Evolutionary conservation across 2,329 filamentous ascomycete genomes (phyloP).

Genomic region (Ophiostoma triangulosporum): DNA sequence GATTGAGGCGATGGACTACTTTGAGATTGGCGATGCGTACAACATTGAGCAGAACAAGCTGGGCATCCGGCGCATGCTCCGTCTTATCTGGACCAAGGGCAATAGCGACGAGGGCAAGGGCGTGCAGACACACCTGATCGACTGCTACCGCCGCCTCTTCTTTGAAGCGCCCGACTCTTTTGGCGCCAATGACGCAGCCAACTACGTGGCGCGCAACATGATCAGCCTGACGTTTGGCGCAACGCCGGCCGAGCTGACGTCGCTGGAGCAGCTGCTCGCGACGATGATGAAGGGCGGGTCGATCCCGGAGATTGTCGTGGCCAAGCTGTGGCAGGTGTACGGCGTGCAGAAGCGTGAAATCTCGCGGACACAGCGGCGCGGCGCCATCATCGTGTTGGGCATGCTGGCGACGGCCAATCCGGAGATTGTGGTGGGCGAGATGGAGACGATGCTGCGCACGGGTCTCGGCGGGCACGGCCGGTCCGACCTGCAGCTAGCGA

Average conservation of each 20-base stretch:
- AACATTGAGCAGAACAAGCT: constrained; percentile 86
- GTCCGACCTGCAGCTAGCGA: constrained; percentile 74
- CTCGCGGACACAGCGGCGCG: constrained; percentile 76
- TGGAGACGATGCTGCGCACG: constrained; percentile 85
- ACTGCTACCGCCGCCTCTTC: constrained; percentile 90
- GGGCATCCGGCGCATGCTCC: constrained; percentile 89
- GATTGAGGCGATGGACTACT: constrained; percentile 98
- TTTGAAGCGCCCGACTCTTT: constrained; percentile 90
- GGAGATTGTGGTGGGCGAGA: constrained; percentile 85
- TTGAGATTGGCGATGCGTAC: constrained; percentile 89
- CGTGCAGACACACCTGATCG: constrained; percentile 89
- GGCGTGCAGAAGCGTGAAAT: constrained; percentile 88
- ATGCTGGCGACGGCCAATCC: constrained; percentile 92
- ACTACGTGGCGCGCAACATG: constrained; percentile 96
- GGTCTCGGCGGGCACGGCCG: constrained; percentile 72
- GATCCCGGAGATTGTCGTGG: constrained; percentile 72
- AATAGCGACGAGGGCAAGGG: constrained; percentile 99
- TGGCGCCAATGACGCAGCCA: constrained; percentile 77
- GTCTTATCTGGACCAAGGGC: constrained; percentile 97
- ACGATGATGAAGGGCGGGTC: constrained; percentile 96
- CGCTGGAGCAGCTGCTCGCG: constrained; percentile 81
- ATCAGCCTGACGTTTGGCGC: constrained; percentile 95
- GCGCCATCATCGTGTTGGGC: constrained; percentile 88
- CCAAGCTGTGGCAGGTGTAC: constrained; percentile 96
- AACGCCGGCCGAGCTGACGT: constrained; percentile 87